Evolutionary conservation across 148 eudicot genomes (phyloP), one percentile per base, ranked within the genome.

Genomic region (Vaccinium corymbosum): DNA sequence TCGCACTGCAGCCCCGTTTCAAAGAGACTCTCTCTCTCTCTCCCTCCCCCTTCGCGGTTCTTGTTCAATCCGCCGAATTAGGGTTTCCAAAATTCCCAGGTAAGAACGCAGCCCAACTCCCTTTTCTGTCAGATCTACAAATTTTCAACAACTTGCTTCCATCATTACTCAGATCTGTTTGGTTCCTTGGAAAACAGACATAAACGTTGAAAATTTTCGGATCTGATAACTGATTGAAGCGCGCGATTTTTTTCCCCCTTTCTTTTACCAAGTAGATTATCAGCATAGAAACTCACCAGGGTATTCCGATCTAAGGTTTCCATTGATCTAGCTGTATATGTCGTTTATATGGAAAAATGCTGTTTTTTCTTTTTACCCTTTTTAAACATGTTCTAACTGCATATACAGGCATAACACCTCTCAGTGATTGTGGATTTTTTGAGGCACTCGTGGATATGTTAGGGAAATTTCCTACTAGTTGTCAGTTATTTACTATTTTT

Each of bases 21-120:
- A 12, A 76, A 22, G 57, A 75, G 3, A 15, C n/a, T 6, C 53
- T 51, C 53, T 7, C 70, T 62, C 70, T 62, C 70, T n/a, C 70
- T 75, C n/a, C 46, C 32, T 42, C 27, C 46, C 27, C 19, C 29
- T 2, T 17, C 25, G n/a, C 6, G 22, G 49, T 76, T 49, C 25
- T 5, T 22, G 27, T 76, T 76, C 35, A 7, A 3, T 22, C 50
- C 55, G 56, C 80, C 25, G 20, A 62, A 62, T 22, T 76, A 76
- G 80, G 80, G 80, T 51, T 76, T 50, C 25, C 29, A 25, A 76
- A 19, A 22, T 49, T 50, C 57, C 16, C 50, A n/a, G 80, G 80
- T 76, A 76, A 49, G 80, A 14, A 50, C 7, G 19, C 15, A 0
- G 76, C 16, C 51, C 35, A 2, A 76, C 80, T 2, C 8, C 50